Evolutionary conservation across 805 yeast genomes (phyloP), one percentile per base, ranked within the genome.

Genomic region (Saccharomycopsis lassenensis): DNA sequence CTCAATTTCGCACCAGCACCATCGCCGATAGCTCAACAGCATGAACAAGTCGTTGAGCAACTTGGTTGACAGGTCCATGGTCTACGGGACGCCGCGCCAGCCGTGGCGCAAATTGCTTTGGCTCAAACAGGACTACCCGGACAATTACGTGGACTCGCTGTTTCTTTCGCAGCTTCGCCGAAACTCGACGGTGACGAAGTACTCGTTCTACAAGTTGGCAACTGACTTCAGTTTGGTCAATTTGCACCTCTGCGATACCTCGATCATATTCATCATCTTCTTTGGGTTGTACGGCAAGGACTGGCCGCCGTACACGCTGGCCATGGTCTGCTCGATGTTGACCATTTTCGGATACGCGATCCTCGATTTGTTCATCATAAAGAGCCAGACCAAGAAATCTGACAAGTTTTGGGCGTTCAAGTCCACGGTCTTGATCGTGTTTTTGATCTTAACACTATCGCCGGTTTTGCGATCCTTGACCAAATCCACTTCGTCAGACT

Each of bases 391-490:
- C 55, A 1, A 56, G 59, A 24, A 5, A 17, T 11, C 17, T n/a
- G 31, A 10, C 48, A 50, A 45, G 29, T 37, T 54, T 20, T 42
- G 56, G 19, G 56, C 67, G 3, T 40, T 77, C 24, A 83, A 82
- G 53, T 79, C 93, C 1, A 70, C 84, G 2, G 40, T 73, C 2
- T 58, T 91, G 19, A 77, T 87, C 8, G 65, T 77, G 1, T 69
- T 87, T 40, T 70, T 82, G 3, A 60, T 87, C 27, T 61, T 85
- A 28, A 76, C 91, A 1, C 62, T 89, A 29, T 81, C 96, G 0
- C 98, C 98, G 0, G 89, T 91, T 1, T 66, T 91, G 33, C 80
- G 83, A 47, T 85, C 95, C 0, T 64, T 91, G 29, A 85, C 95
- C 0, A 74, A 76, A 48, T 80, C 95, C 0, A 85, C 95, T 0